phyloP scores from a whole-genome alignment of 768 basidiomycete genomes.

The Tulasnella sp. region DNA sequence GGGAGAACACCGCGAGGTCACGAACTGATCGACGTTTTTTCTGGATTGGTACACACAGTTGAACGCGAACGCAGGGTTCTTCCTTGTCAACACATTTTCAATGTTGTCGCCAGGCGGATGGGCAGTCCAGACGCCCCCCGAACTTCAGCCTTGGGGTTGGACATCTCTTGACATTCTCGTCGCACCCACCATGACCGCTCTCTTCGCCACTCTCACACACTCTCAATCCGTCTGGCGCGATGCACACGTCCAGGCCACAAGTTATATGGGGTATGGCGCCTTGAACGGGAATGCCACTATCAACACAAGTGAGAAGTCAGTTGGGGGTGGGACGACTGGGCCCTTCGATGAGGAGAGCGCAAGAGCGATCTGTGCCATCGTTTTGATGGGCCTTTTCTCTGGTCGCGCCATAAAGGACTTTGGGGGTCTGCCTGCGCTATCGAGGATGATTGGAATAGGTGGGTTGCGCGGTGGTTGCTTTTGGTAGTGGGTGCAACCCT shows the following conservation, averaged over 20 bases:
- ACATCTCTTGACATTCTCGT: constrained; percentile 76
- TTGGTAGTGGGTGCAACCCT: too few relatives aligned
- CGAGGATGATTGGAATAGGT: too few relatives aligned
- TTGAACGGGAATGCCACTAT: not conserved
- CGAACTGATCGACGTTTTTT: not conserved
- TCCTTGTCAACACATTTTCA: constrained; percentile 62
- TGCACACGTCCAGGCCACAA: constrained; percentile 4
- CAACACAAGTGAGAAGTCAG: constrained; percentile 32
- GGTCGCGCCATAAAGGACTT: constrained; percentile 58
- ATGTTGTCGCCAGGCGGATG: constrained; percentile 64
- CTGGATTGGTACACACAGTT: too few relatives aligned
- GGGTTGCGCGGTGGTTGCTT: too few relatives aligned
- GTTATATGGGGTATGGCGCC: not conserved
- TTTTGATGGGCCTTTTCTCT: constrained; percentile 51
- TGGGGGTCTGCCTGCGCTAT: constrained; percentile 11
- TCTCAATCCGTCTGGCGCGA: constrained; percentile 60
- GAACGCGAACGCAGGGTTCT: constrained; percentile 70
- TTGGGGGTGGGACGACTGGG: constrained; percentile 26
- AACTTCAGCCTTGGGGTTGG: constrained; percentile 78
- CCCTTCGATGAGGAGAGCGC: constrained; percentile 31
- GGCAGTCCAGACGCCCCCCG: constrained; percentile 60
- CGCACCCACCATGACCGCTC: constrained; percentile 61
- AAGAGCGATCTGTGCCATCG: constrained; percentile 55
- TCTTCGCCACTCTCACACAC: constrained; percentile 76
- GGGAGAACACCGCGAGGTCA: not conserved